These are phyloP conservation scores for Westerdykella ornata DNA, from an alignment of 2,329 filamentous ascomycete species.

Conservation along the genomic window DNA sequence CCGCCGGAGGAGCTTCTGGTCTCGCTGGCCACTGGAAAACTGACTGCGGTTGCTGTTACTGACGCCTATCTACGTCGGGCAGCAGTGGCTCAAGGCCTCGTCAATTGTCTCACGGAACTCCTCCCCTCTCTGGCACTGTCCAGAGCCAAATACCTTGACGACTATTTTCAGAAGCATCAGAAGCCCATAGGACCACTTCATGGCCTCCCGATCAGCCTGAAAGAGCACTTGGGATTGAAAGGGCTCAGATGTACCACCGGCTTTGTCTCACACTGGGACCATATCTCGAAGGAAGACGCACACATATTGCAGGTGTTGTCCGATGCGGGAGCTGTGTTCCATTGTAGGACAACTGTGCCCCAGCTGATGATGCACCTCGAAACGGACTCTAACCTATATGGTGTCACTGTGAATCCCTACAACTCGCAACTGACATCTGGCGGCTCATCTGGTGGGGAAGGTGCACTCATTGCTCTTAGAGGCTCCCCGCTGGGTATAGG, in stretches of 20 bases:
- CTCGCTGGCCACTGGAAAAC: conserved; percentile 13
- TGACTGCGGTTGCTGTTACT: conserved; percentile 22
- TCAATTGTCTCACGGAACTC: conserved; percentile 13
- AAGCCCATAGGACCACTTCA: conserved; percentile 43
- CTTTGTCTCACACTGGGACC: conserved; percentile 47
- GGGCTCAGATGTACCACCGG: conserved; percentile 46
- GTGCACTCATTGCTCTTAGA: conserved; percentile 47
- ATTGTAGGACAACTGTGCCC: conserved; percentile 49
- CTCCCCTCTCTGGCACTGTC: conserved; percentile 34
- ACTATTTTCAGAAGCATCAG: conserved; percentile 31
- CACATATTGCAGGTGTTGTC: conserved; percentile 44
- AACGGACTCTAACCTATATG: conserved; percentile 47
- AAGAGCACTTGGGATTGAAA: conserved; percentile 50
- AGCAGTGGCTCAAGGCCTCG: conserved; percentile 22
- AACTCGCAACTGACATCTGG: conserved; percentile 48
- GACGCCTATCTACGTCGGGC: conserved; percentile 21
- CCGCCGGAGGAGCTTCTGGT: conserved; percentile 16
- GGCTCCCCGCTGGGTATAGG: conserved; percentile 50
- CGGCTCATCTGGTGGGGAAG: conserved; percentile 53
- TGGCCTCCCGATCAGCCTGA: conserved; percentile 47
- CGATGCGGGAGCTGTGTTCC: conserved; percentile 48
- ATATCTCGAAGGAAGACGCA: conserved; percentile 41
- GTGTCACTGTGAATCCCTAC: conserved; percentile 50
- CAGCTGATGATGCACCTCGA: conserved; percentile 51
- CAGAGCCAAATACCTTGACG: conserved; percentile 39